phyloP scores from a whole-genome alignment of 2,329 filamentous ascomycete species.

The Sporothrix protearum region DNA sequence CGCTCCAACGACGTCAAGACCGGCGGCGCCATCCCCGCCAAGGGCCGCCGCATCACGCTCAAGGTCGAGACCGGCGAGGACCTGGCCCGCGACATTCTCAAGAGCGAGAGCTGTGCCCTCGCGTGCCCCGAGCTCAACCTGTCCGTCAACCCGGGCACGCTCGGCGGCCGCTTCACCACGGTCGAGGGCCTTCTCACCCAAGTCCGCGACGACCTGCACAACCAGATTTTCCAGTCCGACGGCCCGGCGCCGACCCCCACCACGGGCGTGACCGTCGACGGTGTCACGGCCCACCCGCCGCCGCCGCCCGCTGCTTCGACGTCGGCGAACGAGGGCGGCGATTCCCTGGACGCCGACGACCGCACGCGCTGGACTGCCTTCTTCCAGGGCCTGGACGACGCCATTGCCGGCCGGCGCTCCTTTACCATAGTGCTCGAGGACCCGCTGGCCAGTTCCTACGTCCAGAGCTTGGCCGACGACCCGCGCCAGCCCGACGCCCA shows the following conservation, averaged over 20 bases:
- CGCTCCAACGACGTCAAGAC: slow-evolving; percentile 97
- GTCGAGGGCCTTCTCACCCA: slow-evolving; percentile 91
- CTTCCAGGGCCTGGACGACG: slow-evolving; percentile 70
- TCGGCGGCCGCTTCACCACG: slow-evolving; percentile 94
- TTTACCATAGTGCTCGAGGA: slow-evolving; percentile 85
- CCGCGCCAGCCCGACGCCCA: slow-evolving; percentile 68
- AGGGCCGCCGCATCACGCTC: slow-evolving; percentile 79
- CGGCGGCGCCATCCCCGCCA: slow-evolving; percentile 82
- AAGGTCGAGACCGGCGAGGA: slow-evolving; percentile 67
- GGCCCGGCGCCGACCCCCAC: neutral
- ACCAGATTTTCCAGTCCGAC: slow-evolving; percentile 71
- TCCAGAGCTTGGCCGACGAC: slow-evolving; percentile 81
- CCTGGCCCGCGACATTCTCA: slow-evolving; percentile 87
- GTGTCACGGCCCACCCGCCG: neutral
- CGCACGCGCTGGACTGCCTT: slow-evolving; percentile 75
- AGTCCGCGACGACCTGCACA: slow-evolving; percentile 82
- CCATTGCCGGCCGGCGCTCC: slow-evolving; percentile 73
- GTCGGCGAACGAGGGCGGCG: slow-evolving; percentile 74
- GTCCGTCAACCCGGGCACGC: slow-evolving; percentile 84
- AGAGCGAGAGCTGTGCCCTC: slow-evolving; percentile 87
- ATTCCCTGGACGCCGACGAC: slow-evolving; percentile 65
- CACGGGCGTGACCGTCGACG: neutral
- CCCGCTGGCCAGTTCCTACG: slow-evolving; percentile 86
- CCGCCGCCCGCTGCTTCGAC: slow-evolving; percentile 43
- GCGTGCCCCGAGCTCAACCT: slow-evolving; percentile 84